Base-by-base conservation (phyloP, 176 grass and related monocot species). In the Eleusine coracana region DNA sequence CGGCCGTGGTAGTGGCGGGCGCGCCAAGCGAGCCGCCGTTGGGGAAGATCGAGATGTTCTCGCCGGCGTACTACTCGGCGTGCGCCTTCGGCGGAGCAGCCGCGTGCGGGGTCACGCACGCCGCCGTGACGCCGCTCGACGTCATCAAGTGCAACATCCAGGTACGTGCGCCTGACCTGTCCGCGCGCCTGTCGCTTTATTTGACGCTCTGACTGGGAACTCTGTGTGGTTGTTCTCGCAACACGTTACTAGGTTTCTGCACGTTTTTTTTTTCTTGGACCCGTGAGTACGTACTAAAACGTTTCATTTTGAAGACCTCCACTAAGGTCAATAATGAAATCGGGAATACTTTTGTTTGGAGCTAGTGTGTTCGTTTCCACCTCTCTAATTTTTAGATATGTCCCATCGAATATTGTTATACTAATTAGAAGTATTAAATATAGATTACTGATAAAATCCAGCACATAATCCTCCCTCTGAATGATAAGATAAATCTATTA, bases 81-180 rank as follows among this genome's bases (percentile, higher is more conserved):
- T 81, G 94, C 80, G 90, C 89, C 63, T 15, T 85, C 31, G 91
- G 89, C 13, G 94, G 94, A 15, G 92, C 90, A 68, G 89, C 88
- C 31, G 89, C 91, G 52, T 97, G 94, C 66, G 94, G 94, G 10
- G 36, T 97, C 76, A 97, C 94, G 15, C 94, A 97, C 85, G 92
- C 75, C 85, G 85, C 91, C 55, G 94, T 97, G 8, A 97, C 94
- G 60, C 92, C 92, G 66, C 92, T 97, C 37, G 94, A 97, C 41
- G 89, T 97, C 63, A 91, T 97, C 87, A 97, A 97, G 81, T 94
- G 94, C 79, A 97, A 97, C 85, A 94, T 94, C 80, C 94, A 97
- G 94, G 94, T 91, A 27, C 44, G 31, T 61, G 66, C 7, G 52
- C 29, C 6, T 28, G 44, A 5, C 8, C 28, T 38, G 3, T 52